Conservation (phyloP, 768 basidiomycete genomes). For the Rhizopogon vesiculosus region DNA sequence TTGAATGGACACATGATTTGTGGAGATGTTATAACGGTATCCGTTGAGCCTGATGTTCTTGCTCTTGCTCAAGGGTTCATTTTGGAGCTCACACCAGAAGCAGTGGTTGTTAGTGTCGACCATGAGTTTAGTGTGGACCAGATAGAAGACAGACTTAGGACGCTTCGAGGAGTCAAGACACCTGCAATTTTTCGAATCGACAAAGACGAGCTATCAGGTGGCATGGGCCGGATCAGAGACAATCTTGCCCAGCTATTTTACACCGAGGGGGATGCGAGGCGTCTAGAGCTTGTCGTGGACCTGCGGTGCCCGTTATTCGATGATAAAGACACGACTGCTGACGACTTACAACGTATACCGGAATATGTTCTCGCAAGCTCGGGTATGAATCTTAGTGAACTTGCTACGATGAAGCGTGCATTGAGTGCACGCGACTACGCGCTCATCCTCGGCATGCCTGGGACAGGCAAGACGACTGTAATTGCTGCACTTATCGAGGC, state of each 20-base stretch:
- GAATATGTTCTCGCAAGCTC: constrained; percentile 28
- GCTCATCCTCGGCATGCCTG: constrained; percentile 94
- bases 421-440: constrained; percentile 85
- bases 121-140: constrained; percentile 54
- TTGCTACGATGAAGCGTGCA: constrained; percentile 65
- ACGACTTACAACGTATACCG: constrained; percentile 15
- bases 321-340: constrained; percentile 16
- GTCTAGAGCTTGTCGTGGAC: constrained; percentile 79
- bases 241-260: constrained; percentile 91
- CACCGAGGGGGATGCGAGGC: constrained; percentile 61
- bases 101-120: constrained; percentile 78
- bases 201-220: constrained; percentile 85
- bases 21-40: constrained; percentile 84
- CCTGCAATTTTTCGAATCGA: constrained; percentile 73
- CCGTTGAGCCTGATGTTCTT: constrained; percentile 82
- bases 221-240: constrained; percentile 84
- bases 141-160: constrained; percentile 37
- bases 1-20: constrained; percentile 73
- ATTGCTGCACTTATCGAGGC: constrained; percentile 83
- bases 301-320: constrained; percentile 65
- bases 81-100: constrained; percentile 56
- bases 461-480: constrained; percentile 96
- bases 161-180: constrained; percentile 11
- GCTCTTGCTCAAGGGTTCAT: constrained; percentile 85
- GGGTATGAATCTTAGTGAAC: constrained; percentile 68